Evolutionary conservation across 495 filamentous ascomycete species (phyloP).

Genomic region (Lophiotrema nucula): DNA sequence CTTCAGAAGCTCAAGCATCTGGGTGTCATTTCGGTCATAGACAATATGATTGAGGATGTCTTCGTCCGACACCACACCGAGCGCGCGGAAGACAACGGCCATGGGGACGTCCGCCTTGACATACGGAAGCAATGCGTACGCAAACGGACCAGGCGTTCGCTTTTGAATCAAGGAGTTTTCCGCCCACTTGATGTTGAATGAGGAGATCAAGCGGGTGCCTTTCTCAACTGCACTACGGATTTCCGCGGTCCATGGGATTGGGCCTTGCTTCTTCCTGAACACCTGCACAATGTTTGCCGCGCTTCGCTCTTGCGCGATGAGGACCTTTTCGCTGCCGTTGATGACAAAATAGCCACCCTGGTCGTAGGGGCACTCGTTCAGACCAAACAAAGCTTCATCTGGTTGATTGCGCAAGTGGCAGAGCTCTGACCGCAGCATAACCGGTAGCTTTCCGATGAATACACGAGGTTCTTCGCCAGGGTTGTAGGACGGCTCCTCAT

Average conservation of each 20-base stretch:
- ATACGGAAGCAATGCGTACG: conserved; percentile 86
- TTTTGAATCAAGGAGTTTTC: conserved; percentile 75
- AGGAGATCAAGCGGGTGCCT: conserved; percentile 88
- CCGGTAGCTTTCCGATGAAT: conserved; percentile 90
- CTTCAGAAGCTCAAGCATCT: conserved; percentile 96
- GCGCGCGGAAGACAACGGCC: conserved; percentile 88
- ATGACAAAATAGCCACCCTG: conserved; percentile 99
- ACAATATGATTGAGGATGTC: conserved; percentile 98
- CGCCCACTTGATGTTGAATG: conserved; percentile 81
- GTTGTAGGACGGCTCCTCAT: conserved; percentile 41
- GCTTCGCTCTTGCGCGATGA: conserved; percentile 96
- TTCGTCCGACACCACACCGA: conserved; percentile 95
- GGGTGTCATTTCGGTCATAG: conserved; percentile 89
- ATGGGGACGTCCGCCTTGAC: conserved; percentile 92
- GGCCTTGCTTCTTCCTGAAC: conserved; percentile 92
- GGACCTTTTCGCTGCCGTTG: conserved; percentile 98
- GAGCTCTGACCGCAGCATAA: conserved; percentile 95
- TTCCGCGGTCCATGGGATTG: conserved; percentile 88
- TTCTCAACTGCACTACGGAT: conserved; percentile 96
- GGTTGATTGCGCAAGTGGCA: conserved; percentile 79
- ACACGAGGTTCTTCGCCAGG: conserved; percentile 45
- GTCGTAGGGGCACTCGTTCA: conserved; percentile 96
- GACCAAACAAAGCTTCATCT: conserved; percentile 76
- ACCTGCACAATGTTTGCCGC: conserved; percentile 98
- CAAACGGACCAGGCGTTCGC: conserved; percentile 78